Conservation (phyloP, 2,329 filamentous ascomycete genomes). For the Fusarium gaditjirri region DNA sequence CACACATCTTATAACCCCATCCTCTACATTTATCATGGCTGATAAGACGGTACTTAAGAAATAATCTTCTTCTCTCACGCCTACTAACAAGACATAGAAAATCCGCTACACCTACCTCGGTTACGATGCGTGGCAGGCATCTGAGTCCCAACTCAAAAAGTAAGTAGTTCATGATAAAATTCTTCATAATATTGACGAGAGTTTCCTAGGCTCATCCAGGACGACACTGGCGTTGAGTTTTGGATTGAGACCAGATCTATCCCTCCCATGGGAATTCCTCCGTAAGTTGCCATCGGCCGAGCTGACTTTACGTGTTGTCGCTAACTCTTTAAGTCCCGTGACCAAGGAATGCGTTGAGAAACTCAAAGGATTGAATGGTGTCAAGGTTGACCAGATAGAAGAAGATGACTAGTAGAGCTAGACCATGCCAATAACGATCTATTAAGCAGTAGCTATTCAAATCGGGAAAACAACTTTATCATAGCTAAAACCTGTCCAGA, state of each 20-base stretch:
- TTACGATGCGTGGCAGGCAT: not conserved
- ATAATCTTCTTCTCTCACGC: fast-evolving
- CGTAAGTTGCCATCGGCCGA: not conserved
- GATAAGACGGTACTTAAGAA: not conserved
- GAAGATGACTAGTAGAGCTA: not conserved
- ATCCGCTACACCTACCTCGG: not conserved
- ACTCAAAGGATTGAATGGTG: not conserved
- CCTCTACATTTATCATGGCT: not conserved
- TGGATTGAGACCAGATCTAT: not conserved
- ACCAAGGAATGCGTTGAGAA: not conserved
- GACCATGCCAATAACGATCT: fast-evolving
- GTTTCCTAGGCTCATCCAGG: not conserved
- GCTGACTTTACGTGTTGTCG: fast-evolving
- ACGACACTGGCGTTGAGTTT: not conserved
- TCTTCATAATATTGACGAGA: fast-evolving
- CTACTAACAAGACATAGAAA: not conserved
- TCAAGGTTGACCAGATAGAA: not conserved
- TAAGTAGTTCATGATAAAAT: fast-evolving
- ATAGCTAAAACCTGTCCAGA: not conserved
- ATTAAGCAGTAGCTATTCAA: fast-evolving
- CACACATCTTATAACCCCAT: fast-evolving
- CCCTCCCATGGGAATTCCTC: not conserved
- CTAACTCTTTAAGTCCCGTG: not conserved
- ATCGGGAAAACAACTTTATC: not conserved
- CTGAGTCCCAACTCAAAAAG: not conserved